Conservation (phyloP, 1,139 yeast species). For the Saccharomyces uvarum region DNA sequence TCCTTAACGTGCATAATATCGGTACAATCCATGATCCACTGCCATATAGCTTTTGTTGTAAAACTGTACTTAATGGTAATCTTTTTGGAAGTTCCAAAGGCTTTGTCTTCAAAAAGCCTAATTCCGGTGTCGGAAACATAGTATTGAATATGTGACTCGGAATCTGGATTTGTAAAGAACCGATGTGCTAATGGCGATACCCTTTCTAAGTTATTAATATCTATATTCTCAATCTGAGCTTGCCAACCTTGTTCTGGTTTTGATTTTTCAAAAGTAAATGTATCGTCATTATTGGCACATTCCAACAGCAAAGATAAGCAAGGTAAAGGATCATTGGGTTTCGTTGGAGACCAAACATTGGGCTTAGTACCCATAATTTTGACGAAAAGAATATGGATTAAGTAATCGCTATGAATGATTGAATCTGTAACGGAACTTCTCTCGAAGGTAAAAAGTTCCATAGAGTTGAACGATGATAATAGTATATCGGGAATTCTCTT, state of each 20-base stretch:
- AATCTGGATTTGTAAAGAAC: slow-evolving; percentile 82
- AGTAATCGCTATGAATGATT: slow-evolving; percentile 56
- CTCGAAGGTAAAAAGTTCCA: slow-evolving; percentile 64
- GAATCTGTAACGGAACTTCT: slow-evolving; percentile 54
- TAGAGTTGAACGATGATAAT: slow-evolving; percentile 53
- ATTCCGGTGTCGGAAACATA: slow-evolving; percentile 64
- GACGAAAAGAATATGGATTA: slow-evolving; percentile 58
- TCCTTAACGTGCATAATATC: slow-evolving; percentile 54
- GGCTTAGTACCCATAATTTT: slow-evolving; percentile 60
- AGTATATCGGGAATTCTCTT: slow-evolving; percentile 43
- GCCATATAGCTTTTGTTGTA: slow-evolving; percentile 71
- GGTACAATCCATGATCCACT: slow-evolving; percentile 88
- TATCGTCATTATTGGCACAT: slow-evolving; percentile 24
- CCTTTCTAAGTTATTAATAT: slow-evolving; percentile 18
- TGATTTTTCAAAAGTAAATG: slow-evolving; percentile 26
- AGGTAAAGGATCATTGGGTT: slow-evolving; percentile 39
- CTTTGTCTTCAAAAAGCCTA: slow-evolving; percentile 44
- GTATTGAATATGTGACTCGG: slow-evolving; percentile 74
- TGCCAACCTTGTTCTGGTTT: slow-evolving; percentile 10
- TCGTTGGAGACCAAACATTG: slow-evolving; percentile 58
- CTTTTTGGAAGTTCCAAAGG: slow-evolving; percentile 29
- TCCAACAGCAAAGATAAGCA: slow-evolving; percentile 29
- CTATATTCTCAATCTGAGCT: slow-evolving; percentile 11
- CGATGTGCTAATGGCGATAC: slow-evolving; percentile 67
- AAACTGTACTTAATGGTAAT: slow-evolving; percentile 40